Base-by-base conservation (phyloP, 495 filamentous ascomycete species). In the Jackrogersella minutella region DNA sequence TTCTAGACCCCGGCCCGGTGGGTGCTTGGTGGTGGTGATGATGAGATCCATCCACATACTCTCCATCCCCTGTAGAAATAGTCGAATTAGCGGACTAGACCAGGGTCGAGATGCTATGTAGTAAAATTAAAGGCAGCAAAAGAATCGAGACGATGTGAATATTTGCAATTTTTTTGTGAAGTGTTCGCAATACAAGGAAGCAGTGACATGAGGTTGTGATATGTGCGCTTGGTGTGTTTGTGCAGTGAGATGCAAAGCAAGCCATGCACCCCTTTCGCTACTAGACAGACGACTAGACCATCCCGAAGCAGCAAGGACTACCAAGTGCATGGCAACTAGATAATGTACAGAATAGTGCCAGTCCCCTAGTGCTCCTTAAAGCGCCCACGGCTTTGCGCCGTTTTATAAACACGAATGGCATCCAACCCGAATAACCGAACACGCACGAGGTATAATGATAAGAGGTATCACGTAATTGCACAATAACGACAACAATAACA, bases 1-100 rank as follows among this genome's bases (percentile, higher is more conserved):
- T 68, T 53, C 63, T 68, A 36, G 64, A 67, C 52, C 60, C 72
- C 74, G 71, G 74, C 73, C 71, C 76, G 69, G 52, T 74, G 50
- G 62, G 82, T 71, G 69, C 79, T 70, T 79, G 81, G 62, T 90
- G 88, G 63, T 90, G 88, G 66, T 91, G 88, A 54, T 87, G 84
- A 62, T 85, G 84, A 64, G 84, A 79, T 44, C 79, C 80, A 68
- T 86, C 83, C 61, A 77, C 75, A 73, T 88, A 74, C 59, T 85
- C 79, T 68, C 78, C 82, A 73, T 83, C 84, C 46, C 76, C 80
- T 88, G 46, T 63, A 60, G 51, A 73, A 55, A 66, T 24, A 61
- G 33, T 54, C 56, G 53, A 65, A 66, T 74, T 69, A 74, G 72
- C 69, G 62, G 68, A 67, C 41, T 69, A 63, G 63, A 58, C 60